Evolutionary conservation across 768 basidiomycete species (phyloP), one percentile per base, ranked within the genome.

Genomic region (Pluteus cervinus): DNA sequence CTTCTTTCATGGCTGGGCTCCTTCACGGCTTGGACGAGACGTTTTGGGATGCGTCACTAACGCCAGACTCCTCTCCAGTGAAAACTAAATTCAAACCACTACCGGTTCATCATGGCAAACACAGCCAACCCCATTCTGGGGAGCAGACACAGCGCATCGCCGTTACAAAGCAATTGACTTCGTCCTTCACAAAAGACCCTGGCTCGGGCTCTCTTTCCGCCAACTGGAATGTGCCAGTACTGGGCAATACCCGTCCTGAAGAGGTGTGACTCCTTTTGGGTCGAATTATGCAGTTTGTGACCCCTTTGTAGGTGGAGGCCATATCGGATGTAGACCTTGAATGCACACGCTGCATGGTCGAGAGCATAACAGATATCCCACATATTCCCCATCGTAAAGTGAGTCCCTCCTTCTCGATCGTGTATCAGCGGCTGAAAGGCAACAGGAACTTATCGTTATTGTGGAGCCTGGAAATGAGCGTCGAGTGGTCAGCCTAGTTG

Each of bases 261-360:
- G n/a, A n/a, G n/a, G n/a, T n/a, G n/a, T n/a, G n/a, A n/a, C n/a
- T n/a, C n/a, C n/a, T n/a, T n/a, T n/a, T n/a, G n/a, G n/a, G n/a
- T n/a, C n/a, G n/a, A n/a, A n/a, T n/a, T n/a, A n/a, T n/a, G n/a
- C n/a, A n/a, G n/a, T n/a, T n/a, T n/a, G n/a, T n/a, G n/a, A n/a
- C n/a, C n/a, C n/a, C n/a, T n/a, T n/a, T n/a, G n/a, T n/a, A n/a
- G n/a, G n/a, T n/a, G n/a, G n/a, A n/a, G n/a, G n/a, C n/a, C n/a
- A n/a, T n/a, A n/a, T n/a, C n/a, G n/a, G n/a, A n/a, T n/a, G n/a
- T n/a, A n/a, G n/a, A n/a, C n/a, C n/a, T n/a, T 5, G 5, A 33
- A 17, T 76, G 64, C 47, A 73, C 73, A 9, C 69, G 85, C 16
- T 85, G 83, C 47, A 48, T 62, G 4, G 76, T 85, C 18, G 63